Evolutionary conservation across 306 rosid species (phyloP).

Genomic region (Fragaria ananassa): DNA sequence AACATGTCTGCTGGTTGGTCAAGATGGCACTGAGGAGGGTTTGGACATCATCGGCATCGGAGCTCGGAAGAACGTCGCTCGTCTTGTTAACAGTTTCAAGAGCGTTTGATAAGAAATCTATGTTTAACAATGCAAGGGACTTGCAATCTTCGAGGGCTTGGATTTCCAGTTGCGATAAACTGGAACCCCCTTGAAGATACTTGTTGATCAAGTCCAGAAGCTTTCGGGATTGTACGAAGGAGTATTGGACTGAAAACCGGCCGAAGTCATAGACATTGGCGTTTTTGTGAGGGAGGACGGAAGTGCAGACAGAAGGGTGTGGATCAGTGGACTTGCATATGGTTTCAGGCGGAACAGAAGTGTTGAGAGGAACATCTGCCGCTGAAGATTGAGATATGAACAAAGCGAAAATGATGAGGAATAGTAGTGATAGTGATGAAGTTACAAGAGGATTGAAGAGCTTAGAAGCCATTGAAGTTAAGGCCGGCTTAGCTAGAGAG

Average conservation of each 20-base stretch:
- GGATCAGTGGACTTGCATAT: constrained; percentile 35
- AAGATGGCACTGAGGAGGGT: constrained; percentile 39
- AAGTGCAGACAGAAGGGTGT: constrained; percentile 33
- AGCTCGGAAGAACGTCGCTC: constrained; percentile 21
- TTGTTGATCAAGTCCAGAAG: constrained; percentile 16
- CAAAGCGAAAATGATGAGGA: constrained; percentile 11
- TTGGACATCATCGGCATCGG: constrained; percentile 31
- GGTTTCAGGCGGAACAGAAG: constrained; percentile 9
- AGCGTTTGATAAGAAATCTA: constrained; percentile 21
- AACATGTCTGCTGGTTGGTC: constrained; percentile 41
- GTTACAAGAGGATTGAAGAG: constrained; percentile 12
- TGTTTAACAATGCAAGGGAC: constrained; percentile 22
- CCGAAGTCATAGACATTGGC: constrained; percentile 32
- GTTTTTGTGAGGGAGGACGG: constrained; percentile 27
- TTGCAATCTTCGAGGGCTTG: constrained; percentile 35
- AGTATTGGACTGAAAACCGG: constrained; percentile 24
- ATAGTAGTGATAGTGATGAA: background rate
- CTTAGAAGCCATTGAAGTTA: constrained; percentile 28
- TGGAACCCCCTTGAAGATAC: constrained; percentile 19
- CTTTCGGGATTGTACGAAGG: constrained; percentile 23
- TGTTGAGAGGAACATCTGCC: constrained; percentile 22
- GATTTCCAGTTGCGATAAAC: constrained; percentile 10
- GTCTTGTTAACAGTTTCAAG: constrained; percentile 19
- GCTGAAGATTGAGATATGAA: constrained; percentile 5
- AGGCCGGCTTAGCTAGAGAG: background rate